These are phyloP conservation scores for Cytospora chrysosperma DNA, from an alignment of 2,329 filamentous ascomycete genomes.

Conservation along the genomic window DNA sequence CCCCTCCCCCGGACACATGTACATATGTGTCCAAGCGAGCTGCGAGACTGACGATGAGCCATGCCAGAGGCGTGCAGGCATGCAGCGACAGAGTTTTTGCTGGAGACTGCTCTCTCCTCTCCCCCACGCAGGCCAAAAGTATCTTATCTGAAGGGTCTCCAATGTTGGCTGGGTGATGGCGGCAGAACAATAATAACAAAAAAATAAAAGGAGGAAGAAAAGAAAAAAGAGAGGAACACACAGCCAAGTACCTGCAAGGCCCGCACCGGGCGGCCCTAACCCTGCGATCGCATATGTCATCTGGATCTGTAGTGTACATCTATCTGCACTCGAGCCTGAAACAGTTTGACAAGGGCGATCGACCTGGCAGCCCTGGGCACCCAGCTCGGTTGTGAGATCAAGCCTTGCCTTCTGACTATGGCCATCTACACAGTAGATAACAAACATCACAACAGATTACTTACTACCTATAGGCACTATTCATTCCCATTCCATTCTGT, in stretches of 20 bases:
- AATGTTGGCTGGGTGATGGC: not conserved
- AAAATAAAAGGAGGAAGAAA: too few relatives aligned
- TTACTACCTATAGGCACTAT: too few relatives aligned
- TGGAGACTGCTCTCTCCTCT: not conserved
- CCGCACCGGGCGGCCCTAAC: not conserved
- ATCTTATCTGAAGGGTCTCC: not conserved
- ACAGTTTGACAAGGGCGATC: not conserved
- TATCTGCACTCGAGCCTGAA: not conserved
- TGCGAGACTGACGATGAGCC: not conserved
- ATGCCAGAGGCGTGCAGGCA: not conserved
- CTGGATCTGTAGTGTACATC: not conserved
- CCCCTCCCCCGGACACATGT: not conserved
- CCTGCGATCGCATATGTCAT: not conserved
- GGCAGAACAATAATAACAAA: not conserved
- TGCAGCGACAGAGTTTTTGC: not conserved
- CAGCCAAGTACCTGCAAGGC: not conserved
- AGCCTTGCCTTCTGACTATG: not conserved
- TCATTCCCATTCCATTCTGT: too few relatives aligned
- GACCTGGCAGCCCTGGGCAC: not conserved
- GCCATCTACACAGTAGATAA: not conserved
- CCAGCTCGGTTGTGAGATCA: not conserved
- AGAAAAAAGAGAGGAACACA: too few relatives aligned
- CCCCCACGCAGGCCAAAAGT: not conserved
- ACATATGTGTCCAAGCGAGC: not conserved
- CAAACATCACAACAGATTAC: too few relatives aligned